Evolutionary conservation across 306 rosid genomes (phyloP), one percentile per base, ranked within the genome.

Genomic region (Prunus fruticosa): DNA sequence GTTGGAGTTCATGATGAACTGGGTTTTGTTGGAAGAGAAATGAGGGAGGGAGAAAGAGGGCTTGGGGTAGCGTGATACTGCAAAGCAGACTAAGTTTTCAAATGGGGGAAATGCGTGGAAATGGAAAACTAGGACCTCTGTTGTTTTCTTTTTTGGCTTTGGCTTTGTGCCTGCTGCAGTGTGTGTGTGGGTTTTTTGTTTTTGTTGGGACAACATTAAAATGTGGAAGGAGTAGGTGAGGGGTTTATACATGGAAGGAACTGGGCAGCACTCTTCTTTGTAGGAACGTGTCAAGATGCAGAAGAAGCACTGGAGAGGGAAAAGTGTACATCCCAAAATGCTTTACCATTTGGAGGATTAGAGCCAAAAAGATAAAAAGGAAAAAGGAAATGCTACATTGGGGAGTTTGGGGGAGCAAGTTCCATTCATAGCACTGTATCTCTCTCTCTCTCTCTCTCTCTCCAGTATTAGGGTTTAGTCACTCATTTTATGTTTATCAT

Each of bases 11-110:
- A 15, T 1, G 46, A 87, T 79, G 84, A 82, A 81, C 60, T 80
- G 79, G 85, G 86, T 81, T 85, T 85, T 76, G 66, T 84, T 69
- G 56, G 86, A 79, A 72, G 78, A 78, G 66, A 64, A 89, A 79
- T 78, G 91, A 75, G 54, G 54, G 97, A 80, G 25, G 85, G 75
- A 62, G 93, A 87, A 87, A 73, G 97, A 79, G 54, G 93, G 86
- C 61, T 91, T 89, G 9, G 89, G 87, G 74, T 86, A 85, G 78
- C 93, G n/a, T n/a, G n/a, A n/a, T n/a, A n/a, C n/a, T 28, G 64
- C 18, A 46, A 41, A 73, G 69, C 43, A 72, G 27, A 20, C 8
- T 45, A 50, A 54, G 1, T 77, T 61, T n/a, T n/a, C n/a, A n/a
- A n/a, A n/a, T n/a, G n/a, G n/a, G n/a, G n/a, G n/a, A n/a, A n/a